phyloP scores from a whole-genome alignment of 2,329 filamentous ascomycete genomes.

The Chaetothyriales sp. region DNA sequence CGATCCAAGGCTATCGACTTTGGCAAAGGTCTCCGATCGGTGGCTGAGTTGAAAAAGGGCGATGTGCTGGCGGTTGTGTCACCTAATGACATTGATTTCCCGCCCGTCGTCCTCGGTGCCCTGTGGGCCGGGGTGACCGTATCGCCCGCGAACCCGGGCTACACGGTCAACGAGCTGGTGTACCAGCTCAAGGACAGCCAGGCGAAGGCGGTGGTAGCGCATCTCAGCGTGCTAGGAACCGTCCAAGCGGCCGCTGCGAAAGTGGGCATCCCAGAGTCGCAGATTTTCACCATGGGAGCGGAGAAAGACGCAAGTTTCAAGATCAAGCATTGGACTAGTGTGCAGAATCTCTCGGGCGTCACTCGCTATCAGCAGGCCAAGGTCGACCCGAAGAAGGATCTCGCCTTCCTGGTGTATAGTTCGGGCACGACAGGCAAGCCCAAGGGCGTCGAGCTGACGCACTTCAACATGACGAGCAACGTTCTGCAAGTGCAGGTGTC shows the following conservation, averaged over 20 bases:
- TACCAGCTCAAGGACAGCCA: conserved; percentile 70
- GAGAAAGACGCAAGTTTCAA: conserved; percentile 43
- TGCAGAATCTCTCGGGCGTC: conserved; percentile 47
- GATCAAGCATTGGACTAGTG: conserved; percentile 59
- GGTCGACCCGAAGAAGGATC: conserved; percentile 54
- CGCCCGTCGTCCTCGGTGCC: conserved; percentile 60
- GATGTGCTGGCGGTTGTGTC: conserved; percentile 74
- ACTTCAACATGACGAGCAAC: conserved; percentile 71
- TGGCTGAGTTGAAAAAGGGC: conserved; percentile 66
- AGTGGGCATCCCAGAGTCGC: conserved; percentile 56
- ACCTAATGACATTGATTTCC: conserved; percentile 75
- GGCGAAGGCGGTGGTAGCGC: conserved; percentile 63
- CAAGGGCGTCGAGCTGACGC: conserved; percentile 80
- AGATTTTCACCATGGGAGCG: conserved; percentile 65
- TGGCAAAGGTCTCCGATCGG: conserved; percentile 60
- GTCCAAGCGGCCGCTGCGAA: conserved; percentile 55
- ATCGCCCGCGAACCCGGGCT: conserved; percentile 78
- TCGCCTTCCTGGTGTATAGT: conserved; percentile 77
- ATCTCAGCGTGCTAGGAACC: conserved; percentile 49
- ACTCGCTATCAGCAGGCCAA: conserved; percentile 47
- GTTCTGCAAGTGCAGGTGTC: conserved; percentile 40
- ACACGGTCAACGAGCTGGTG: conserved; percentile 69
- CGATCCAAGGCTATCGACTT: conserved; percentile 57
- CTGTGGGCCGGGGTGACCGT: conserved; percentile 72
- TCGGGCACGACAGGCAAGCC: conserved; percentile 83